Evolutionary conservation across 352 stramenopile genomes (phyloP), one percentile per base, ranked within the genome.

Genomic region (Phytophthora hybrid): DNA sequence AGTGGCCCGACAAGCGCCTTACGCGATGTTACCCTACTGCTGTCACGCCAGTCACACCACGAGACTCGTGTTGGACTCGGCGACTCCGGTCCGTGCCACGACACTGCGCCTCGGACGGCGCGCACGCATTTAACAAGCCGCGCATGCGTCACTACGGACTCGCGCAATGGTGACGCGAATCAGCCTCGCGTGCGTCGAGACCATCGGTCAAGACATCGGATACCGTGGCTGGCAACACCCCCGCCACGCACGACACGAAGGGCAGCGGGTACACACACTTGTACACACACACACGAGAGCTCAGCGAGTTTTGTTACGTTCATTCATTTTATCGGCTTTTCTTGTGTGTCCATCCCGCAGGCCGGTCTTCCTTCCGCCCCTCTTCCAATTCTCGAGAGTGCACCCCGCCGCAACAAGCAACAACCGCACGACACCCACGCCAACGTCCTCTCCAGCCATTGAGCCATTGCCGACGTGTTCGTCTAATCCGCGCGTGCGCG

Each of bases 241-340:
- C 34, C 34, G 34, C 34, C 34, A 41, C 34, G 34, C 34, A 41
- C 8, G 34, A 41, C 34, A 41, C 11, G 34, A 13, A 41, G 5
- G 10, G 10, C 34, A 41, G 14, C 10, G 5, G 32, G 32, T 39
- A 39, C 8, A 16, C 34, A 41, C 34, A 41, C 34, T 16, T 26
- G 23, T 26, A 26, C 0, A 26, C 23, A 26, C 23, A 26, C 23
- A 26, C 23, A 26, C 23, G 23, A 41, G 34, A 41, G 34, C 34
- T 41, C 34, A 4, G 34, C 14, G 34, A 41, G 9, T 41, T 73
- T 73, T 59, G 64, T 59, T 44, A 63, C 68, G 21, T 69, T 69
- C 11, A 73, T 73, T 69, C 60, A 66, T 69, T 62, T 70, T 41
- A 70, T 65, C 32, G 29, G 29, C 13, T 70, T 66, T 60, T 69